A percentile compares a stretch with the other conserved stretches of the same genome.
phyloP scores from a whole-genome alignment of 495 filamentous ascomycete species.

The Penicillium riverlandense region DNA sequence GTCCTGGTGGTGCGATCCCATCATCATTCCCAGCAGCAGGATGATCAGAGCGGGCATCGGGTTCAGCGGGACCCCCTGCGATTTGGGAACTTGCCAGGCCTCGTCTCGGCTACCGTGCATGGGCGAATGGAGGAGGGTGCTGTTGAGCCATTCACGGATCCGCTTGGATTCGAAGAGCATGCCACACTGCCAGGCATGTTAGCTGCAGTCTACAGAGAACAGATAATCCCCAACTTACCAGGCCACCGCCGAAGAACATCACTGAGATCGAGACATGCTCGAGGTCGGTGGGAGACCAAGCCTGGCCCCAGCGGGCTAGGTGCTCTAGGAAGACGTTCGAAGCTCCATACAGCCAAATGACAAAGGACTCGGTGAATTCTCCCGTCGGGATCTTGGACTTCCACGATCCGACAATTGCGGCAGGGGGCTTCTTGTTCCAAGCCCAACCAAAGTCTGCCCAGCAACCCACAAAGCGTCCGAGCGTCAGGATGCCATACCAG shows the following conservation, averaged over 20 bases:
- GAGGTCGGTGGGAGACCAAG: slow-evolving; percentile 72
- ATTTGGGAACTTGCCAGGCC: slow-evolving; percentile 50
- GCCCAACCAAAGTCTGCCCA: slow-evolving; percentile 93
- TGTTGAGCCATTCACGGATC: slow-evolving; percentile 66
- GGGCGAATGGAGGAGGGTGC: slow-evolving; percentile 40
- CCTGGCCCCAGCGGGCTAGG: slow-evolving; percentile 59
- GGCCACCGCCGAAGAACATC: slow-evolving; percentile 91
- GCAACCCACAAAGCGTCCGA: slow-evolving; percentile 85
- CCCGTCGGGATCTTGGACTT: slow-evolving; percentile 65
- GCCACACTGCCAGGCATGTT: slow-evolving; percentile 50
- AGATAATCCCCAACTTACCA: slow-evolving; percentile 45
- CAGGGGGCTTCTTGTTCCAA: slow-evolving; percentile 79
- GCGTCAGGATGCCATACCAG: slow-evolving; percentile 79
- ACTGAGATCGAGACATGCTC: slow-evolving; percentile 92
- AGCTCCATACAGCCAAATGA: slow-evolving; percentile 83
- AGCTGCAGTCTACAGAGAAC: neutral
- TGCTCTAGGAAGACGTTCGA: slow-evolving; percentile 94
- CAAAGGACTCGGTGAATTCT: slow-evolving; percentile 80
- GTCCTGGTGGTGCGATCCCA: slow-evolving; percentile 83
- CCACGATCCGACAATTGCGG: slow-evolving; percentile 47
- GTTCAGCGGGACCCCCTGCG: slow-evolving; percentile 75
- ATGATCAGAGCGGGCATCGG: slow-evolving; percentile 85
- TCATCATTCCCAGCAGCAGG: slow-evolving; percentile 83
- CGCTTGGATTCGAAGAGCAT: slow-evolving; percentile 82
- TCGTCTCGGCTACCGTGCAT: slow-evolving; percentile 39